These are phyloP conservation scores for Pseudogymnoascus sp. DNA, from an alignment of 2,329 filamentous ascomycete genomes.

Conservation along the genomic window DNA sequence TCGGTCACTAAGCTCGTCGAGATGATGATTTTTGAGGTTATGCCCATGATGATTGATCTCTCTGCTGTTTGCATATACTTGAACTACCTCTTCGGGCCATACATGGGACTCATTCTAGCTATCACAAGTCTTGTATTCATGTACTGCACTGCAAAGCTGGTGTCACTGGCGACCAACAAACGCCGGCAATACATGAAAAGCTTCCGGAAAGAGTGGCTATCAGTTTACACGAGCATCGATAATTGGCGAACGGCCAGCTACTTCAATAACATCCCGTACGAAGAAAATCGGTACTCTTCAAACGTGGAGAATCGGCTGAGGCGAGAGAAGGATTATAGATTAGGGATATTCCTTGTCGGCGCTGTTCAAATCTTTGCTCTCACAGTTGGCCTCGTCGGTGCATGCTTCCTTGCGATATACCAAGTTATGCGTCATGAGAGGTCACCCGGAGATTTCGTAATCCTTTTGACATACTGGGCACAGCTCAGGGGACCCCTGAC, in stretches of 20 bases:
- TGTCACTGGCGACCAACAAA: slow-evolving; percentile 25
- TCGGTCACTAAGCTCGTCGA: slow-evolving; percentile 52
- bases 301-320: slow-evolving; percentile 32
- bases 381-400: slow-evolving; percentile 39
- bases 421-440: slow-evolving; percentile 41
- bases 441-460: slow-evolving; percentile 53
- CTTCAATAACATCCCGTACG: slow-evolving; percentile 2
- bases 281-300: slow-evolving; percentile 9
- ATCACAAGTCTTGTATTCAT: slow-evolving; percentile 42
- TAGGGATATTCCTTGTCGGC: slow-evolving; percentile 28
- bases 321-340: slow-evolving; percentile 27
- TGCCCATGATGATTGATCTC: slow-evolving; percentile 55
- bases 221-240: slow-evolving; percentile 31
- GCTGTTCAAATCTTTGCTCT: slow-evolving; percentile 39
- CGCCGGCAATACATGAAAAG: slow-evolving; percentile 28
- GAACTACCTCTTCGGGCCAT: slow-evolving; percentile 53
- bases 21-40: slow-evolving; percentile 48
- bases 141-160: slow-evolving; percentile 37
- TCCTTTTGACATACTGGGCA: slow-evolving; percentile 57
- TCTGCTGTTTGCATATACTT: slow-evolving; percentile 52
- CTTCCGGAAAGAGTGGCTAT: slow-evolving; percentile 28
- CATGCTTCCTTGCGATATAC: slow-evolving; percentile 43
- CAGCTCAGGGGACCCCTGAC: slow-evolving; percentile 39
- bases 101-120: slow-evolving; percentile 44
- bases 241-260: slow-evolving; percentile 32